phyloP scores from a whole-genome alignment of 2,329 filamentous ascomycete species.

The Ophiocordyceps australis region DNA sequence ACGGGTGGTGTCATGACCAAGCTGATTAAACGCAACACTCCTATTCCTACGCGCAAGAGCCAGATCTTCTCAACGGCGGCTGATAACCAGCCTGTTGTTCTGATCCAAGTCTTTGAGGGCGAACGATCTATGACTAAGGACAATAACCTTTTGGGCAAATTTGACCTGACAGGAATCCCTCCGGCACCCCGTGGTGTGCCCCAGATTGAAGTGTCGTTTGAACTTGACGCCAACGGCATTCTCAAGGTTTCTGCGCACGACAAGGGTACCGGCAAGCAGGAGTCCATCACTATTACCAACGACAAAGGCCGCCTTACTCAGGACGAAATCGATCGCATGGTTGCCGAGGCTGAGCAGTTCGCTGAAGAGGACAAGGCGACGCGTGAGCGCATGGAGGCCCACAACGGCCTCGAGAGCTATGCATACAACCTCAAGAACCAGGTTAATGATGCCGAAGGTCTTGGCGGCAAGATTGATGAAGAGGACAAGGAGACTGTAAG shows the following conservation, averaged over 20 bases:
- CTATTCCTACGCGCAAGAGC: slow-evolving; percentile 89
- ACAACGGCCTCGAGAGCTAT: slow-evolving; percentile 97
- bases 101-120: slow-evolving; percentile 92
- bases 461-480: slow-evolving; percentile 95
- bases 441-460: slow-evolving; percentile 88
- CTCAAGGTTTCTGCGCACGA: slow-evolving; percentile 90
- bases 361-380: slow-evolving; percentile 98
- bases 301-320: slow-evolving; percentile 94
- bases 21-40: slow-evolving; percentile 85
- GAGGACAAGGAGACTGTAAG: slow-evolving; percentile 92
- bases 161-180: slow-evolving; percentile 91
- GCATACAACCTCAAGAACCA: slow-evolving; percentile 99
- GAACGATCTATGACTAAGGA: slow-evolving; percentile 90
- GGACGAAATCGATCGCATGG: slow-evolving; percentile 99
- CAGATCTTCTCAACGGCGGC: slow-evolving; percentile 96
- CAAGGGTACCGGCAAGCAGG: slow-evolving; percentile 94
- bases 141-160: slow-evolving; percentile 95
- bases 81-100: slow-evolving; percentile 88
- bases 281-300: slow-evolving; percentile 98
- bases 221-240: slow-evolving; percentile 96
- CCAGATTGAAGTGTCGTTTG: slow-evolving; percentile 95
- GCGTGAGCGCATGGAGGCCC: slow-evolving; percentile 88
- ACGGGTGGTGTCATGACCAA: slow-evolving; percentile 97
- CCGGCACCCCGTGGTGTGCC: slow-evolving; percentile 90
- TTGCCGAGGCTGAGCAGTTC: slow-evolving; percentile 94